Evolutionary conservation across 805 yeast species (phyloP).

Genomic region (Scheffersomyces spartinae): DNA sequence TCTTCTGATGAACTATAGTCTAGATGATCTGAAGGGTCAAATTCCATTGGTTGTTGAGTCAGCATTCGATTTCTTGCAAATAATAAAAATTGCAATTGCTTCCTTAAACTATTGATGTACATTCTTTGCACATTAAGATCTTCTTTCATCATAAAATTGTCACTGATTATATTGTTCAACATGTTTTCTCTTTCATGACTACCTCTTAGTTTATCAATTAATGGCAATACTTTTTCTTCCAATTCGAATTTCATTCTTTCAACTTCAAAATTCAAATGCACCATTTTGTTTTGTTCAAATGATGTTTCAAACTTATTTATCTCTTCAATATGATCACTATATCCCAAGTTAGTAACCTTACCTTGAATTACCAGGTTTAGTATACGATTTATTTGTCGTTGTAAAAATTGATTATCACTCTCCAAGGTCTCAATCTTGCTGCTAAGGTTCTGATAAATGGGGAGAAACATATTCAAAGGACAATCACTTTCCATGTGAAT

Average conservation of each 20-base stretch:
- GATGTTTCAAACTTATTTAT: conserved; percentile 14
- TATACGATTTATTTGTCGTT: conserved; percentile 32
- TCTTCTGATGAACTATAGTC: too few relatives aligned
- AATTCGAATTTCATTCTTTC: conserved; percentile 32
- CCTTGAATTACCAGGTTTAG: conserved; percentile 39
- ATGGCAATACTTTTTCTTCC: conserved; percentile 26
- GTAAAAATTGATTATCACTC: conserved; percentile 27
- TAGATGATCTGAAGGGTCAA: too few relatives aligned
- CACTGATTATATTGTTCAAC: conserved; percentile 21
- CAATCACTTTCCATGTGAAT: conserved; percentile 21
- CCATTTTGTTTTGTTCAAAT: conserved; percentile 15
- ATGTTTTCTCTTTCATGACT: conserved; percentile 17
- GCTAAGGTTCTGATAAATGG: conserved; percentile 12
- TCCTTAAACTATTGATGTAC: conserved; percentile 33
- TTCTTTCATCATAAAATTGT: conserved; percentile 30
- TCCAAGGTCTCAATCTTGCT: conserved; percentile 14
- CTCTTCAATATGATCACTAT: conserved; percentile 35
- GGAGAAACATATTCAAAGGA: conserved; percentile 18
- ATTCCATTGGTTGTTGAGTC: too few relatives aligned
- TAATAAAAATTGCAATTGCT: conserved; percentile 38
- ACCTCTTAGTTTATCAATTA: conserved; percentile 12
- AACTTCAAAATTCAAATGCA: conserved; percentile 28
- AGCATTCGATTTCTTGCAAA: conserved; percentile 28
- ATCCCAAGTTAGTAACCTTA: conserved; percentile 38
- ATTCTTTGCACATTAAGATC: conserved; percentile 35